Base-by-base conservation (phyloP, 352 stramenopile species). In the Globisporangium cederbergense region DNA sequence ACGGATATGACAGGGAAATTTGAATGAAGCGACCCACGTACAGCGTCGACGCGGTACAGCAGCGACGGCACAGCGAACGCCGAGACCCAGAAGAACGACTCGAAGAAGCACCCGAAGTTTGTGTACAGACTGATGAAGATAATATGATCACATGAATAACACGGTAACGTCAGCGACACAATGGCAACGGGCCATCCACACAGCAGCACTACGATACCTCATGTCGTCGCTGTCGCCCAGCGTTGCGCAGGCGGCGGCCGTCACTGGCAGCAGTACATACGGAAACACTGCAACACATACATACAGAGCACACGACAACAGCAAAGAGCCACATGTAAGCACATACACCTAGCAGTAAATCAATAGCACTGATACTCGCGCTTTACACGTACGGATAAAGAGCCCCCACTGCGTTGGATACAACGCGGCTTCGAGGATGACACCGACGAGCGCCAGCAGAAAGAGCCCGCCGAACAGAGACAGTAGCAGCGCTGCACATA, bases 21-120 rank as follows among this genome's bases (percentile, higher is more conserved):
- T 40, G 8, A 40, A 40, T 40, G 11, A 8, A 40, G 46, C 6
- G 25, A 50, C 6, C 7, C 20, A 80, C 76, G 49, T 58, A 90
- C 79, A 13, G 81, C 79, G 60, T 86, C 75, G 28, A 88, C 79
- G 58, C 79, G 79, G 64, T 89, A 87, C 40, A 90, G 66, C 56
- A 90, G 68, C 18, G 75, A 86, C 0, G 81, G 81, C 13, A 90
- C 81, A 2, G 81, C 81, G 46, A 89, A 65, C n/a, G 79, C 73
- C 45, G 71, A 78, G 8, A 88, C 72, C 81, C 81, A 90, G 55
- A 90, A 85, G 55, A 89, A 82, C 28, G 79, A 76, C 47, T 90
- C 81, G 56, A 90, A 88, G 63, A 90, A 89, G 60, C 79, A 90
- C 2, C 81, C 81, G 59, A 90, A 89, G 65, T 81, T 85, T 30